These are phyloP conservation scores for Mycena chlorophos DNA, from an alignment of 768 basidiomycete species.

Conservation along the genomic window DNA sequence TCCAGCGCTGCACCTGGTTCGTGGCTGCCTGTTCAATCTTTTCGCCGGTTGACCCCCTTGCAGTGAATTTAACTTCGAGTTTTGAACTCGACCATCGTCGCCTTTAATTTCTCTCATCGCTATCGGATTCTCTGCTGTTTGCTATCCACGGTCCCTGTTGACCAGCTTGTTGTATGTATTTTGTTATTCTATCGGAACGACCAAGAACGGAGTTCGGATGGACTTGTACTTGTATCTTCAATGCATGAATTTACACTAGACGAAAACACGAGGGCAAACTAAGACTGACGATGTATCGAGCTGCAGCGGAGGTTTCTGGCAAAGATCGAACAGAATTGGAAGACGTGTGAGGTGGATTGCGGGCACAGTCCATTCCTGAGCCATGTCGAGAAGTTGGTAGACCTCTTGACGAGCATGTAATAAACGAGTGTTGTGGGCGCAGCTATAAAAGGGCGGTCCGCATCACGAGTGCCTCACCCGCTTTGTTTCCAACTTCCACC, in stretches of 20 bases:
- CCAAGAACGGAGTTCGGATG: no score
- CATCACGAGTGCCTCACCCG: no score
- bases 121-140: not conserved
- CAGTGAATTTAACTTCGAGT: slow-evolving; percentile 3
- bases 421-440: no score
- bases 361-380: slow-evolving; percentile 1
- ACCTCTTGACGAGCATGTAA: not conserved
- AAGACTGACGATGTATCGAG: no score
- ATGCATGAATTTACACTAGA: not conserved
- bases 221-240: not conserved
- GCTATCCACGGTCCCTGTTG: no score
- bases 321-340: not conserved
- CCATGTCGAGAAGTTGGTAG: not conserved
- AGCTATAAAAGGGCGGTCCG: no score
- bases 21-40: slow-evolving; percentile 32
- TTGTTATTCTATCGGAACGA: no score
- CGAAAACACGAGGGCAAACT: no score
- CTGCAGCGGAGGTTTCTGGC: not conserved
- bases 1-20: slow-evolving; percentile 95
- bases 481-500: no score
- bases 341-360: not conserved
- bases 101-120: not conserved
- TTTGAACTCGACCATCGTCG: not conserved
- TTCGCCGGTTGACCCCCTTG: not conserved
- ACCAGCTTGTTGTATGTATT: no score